A percentile compares a stretch with the other conserved stretches of the same genome.
phyloP scores from a whole-genome alignment of 306 rosid genomes.

The Spatholobus suberectus region DNA sequence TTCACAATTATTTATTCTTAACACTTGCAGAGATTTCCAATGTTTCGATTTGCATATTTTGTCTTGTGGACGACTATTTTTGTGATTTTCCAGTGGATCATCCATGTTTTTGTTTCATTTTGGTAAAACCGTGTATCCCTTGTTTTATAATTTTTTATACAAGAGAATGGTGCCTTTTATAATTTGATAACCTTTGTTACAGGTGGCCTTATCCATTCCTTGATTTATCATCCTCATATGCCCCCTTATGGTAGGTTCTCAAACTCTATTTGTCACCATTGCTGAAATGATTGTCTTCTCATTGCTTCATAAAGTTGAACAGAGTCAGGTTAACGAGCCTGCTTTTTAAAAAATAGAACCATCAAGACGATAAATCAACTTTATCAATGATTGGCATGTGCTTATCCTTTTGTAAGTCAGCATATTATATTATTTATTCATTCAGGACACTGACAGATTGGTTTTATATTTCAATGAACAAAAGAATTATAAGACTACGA shows the following conservation, averaged over 20 bases:
- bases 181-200: constrained; percentile 18
- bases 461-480: background rate
- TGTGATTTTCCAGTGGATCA: constrained; percentile 83
- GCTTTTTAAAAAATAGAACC: background rate
- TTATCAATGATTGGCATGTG: background rate
- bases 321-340: background rate
- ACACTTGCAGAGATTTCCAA: constrained; percentile 77
- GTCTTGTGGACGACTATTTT: constrained; percentile 71
- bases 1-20: constrained; percentile 24
- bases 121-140: constrained; percentile 53
- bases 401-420: background rate
- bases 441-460: background rate
- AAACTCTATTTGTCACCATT: background rate
- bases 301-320: constrained; percentile 19
- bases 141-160: background rate
- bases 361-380: background rate
- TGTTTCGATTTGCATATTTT: constrained; percentile 85
- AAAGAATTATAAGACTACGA: background rate
- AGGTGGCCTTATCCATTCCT: constrained; percentile 99
- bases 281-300: constrained; percentile 3
- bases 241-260: constrained; percentile 80
- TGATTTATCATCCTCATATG: constrained; percentile 69
- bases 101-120: constrained; percentile 69
- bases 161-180: background rate
- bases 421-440: constrained; percentile 2